These are phyloP conservation scores for Reticulomyxa filosa DNA, from an alignment of 78 protist species.

Conservation along the genomic window DNA sequence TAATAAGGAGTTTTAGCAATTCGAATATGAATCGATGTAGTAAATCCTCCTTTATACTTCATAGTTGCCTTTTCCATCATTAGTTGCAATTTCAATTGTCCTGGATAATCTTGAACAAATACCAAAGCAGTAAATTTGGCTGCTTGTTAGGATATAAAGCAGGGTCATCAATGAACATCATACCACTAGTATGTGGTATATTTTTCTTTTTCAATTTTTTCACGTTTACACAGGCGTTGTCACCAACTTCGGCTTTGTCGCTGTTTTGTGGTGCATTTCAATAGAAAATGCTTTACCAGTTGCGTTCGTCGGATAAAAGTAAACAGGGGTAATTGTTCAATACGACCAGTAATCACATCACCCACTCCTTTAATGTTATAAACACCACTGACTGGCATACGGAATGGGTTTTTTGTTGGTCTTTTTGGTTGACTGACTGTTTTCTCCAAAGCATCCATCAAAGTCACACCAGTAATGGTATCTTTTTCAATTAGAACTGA, in stretches of 20 bases:
- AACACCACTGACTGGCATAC: constrained; percentile 31
- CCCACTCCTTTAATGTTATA: too few species aligned
- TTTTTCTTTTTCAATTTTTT: constrained; percentile 27
- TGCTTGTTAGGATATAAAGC: too few species aligned
- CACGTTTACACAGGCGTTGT: constrained; percentile 35
- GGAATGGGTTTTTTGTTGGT: constrained; percentile 12
- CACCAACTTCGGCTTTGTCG: constrained; percentile 30
- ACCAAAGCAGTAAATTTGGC: too few species aligned
- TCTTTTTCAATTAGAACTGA: too few species aligned
- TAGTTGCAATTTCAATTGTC: not conserved
- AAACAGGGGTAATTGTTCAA: constrained; percentile 19
- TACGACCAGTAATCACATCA: constrained; percentile 11
- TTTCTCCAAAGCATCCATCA: constrained; percentile 25
- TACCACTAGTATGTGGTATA: constrained; percentile 28
- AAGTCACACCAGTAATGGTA: constrained; percentile 17
- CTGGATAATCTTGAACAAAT: too few species aligned
- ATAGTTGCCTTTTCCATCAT: constrained; percentile 11
- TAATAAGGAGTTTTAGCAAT: constrained; percentile 22
- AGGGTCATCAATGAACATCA: constrained; percentile 18
- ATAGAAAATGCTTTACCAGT: constrained; percentile 29
- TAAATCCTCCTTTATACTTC: constrained; percentile 28
- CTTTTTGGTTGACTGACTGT: constrained; percentile 26
- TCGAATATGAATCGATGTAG: constrained; percentile 27
- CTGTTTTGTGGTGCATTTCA: constrained; percentile 42
- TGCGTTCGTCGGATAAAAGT: constrained; percentile 31